Conservation (phyloP, 75 land plant species). For the Azolla pinnata region DNA sequence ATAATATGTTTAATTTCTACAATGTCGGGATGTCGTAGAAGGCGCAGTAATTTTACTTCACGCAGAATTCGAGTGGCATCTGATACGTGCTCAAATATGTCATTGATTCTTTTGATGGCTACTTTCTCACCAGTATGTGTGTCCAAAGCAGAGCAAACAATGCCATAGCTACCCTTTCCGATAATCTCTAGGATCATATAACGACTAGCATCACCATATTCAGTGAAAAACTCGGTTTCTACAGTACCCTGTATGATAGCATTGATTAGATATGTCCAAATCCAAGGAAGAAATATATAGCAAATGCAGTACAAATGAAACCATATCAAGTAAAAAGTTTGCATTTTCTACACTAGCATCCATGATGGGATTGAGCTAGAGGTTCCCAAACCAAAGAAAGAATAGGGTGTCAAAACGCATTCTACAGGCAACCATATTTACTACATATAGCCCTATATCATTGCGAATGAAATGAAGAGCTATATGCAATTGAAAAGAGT, state of each 20-base stretch:
- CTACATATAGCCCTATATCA: not conserved
- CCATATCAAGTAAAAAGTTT: not conserved
- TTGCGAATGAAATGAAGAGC: not conserved
- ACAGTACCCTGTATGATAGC: slow-evolving; percentile 28
- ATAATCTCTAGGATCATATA: slow-evolving; percentile 72
- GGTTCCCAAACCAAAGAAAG: too few relatives aligned
- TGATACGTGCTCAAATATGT: slow-evolving; percentile 61
- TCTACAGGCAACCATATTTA: not conserved
- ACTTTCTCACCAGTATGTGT: slow-evolving; percentile 69
- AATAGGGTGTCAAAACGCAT: not conserved
- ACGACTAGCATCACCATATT: slow-evolving; percentile 74
- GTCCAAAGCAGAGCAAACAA: slow-evolving; percentile 72
- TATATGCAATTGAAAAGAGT: not conserved
- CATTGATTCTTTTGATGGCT: slow-evolving; percentile 71
- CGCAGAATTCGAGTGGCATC: slow-evolving; percentile 67
- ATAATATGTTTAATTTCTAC: slow-evolving; percentile 87
- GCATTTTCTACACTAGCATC: too few relatives aligned
- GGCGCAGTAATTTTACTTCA: slow-evolving; percentile 54
- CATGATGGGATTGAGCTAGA: too few relatives aligned
- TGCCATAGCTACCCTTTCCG: slow-evolving; percentile 89
- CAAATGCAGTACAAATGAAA: not conserved
- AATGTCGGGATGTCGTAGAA: slow-evolving; percentile 72
- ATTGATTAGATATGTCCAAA: not conserved
- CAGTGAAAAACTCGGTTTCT: slow-evolving; percentile 74
- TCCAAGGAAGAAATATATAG: not conserved